Conservation (phyloP, 306 rosid species). For the Crotalaria pallida region DNA sequence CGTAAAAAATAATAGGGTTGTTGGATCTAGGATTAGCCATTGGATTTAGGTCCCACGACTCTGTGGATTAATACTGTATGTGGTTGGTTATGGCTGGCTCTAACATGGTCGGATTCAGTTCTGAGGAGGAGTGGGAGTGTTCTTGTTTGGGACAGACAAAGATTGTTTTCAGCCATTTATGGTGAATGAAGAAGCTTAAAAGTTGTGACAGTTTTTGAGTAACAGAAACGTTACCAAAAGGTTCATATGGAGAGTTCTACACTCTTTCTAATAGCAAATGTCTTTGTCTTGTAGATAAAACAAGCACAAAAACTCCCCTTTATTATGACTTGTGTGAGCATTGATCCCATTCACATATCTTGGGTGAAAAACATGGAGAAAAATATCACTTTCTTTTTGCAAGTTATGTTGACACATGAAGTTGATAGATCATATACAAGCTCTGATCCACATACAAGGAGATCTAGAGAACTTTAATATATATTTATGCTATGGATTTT, state of each 20-base stretch:
- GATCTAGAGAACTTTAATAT: no score
- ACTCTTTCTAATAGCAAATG: neutral
- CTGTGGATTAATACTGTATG: neutral
- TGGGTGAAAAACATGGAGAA: neutral
- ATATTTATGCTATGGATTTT: neutral
- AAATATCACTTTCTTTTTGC: neutral
- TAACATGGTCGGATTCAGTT: constrained; percentile 17
- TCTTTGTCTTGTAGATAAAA: neutral
- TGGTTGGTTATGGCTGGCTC: neutral
- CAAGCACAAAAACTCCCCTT: neutral
- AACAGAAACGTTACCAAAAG: constrained; percentile 26
- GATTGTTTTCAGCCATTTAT: constrained; percentile 6
- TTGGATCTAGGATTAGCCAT: neutral
- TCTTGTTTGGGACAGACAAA: neutral
- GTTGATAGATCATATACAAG: neutral
- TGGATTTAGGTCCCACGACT: constrained; percentile 29
- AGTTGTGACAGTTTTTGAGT: constrained; percentile 21
- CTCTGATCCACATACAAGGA: neutral
- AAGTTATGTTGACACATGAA: neutral
- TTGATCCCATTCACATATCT: neutral
- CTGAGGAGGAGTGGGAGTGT: neutral
- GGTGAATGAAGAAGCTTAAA: neutral
- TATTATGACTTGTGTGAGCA: neutral
- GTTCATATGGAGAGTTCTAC: neutral
- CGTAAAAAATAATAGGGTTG: no score